These are phyloP conservation scores for Tylopilus sp. DNA, from an alignment of 1,284 basidiomycete species.

Conservation along the genomic window DNA sequence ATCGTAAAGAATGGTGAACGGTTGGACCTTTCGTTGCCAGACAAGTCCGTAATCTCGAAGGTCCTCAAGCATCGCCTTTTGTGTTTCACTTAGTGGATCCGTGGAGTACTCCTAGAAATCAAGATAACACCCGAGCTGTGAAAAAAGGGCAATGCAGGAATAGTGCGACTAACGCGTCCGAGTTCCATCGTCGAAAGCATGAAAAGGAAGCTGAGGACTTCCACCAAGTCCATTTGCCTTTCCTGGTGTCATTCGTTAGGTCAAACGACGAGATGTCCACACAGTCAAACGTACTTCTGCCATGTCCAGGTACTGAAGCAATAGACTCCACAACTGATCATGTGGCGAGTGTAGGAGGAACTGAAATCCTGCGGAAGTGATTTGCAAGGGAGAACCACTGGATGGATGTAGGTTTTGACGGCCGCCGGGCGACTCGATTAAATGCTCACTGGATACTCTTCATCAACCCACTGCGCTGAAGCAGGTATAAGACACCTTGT, in stretches of 20 bases:
- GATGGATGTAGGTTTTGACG: constrained; percentile 25
- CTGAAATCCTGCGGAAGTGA: constrained; percentile 97
- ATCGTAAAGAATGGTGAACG: constrained; percentile 1
- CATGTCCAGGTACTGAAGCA: constrained; percentile 90
- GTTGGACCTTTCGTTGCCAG: constrained; percentile 77
- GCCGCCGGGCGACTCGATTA: background rate
- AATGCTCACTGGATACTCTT: constrained; percentile 63
- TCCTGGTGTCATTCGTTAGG: constrained; percentile 58
- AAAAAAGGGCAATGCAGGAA: constrained; percentile 13
- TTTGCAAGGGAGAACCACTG: constrained; percentile 73
- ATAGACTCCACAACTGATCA: constrained; percentile 96
- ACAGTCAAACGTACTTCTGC: constrained; percentile 68
- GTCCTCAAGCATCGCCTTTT: constrained; percentile 91
- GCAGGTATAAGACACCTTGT: constrained; percentile 84
- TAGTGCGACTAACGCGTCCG: constrained; percentile 69
- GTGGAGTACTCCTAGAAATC: constrained; percentile 86
- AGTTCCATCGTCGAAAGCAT: constrained; percentile 96
- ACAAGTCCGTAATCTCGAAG: constrained; percentile 96
- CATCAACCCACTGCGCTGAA: constrained; percentile 93
- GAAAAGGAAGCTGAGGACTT: constrained; percentile 95
- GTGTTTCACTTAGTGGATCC: constrained; percentile 82
- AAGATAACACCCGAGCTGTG: constrained; percentile 11
- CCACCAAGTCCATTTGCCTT: constrained; percentile 91
- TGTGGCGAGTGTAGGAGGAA: constrained; percentile 98
- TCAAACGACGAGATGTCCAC: constrained; percentile 13